These are phyloP conservation scores for Aurantiochytrium sp. DNA, from an alignment of 108 stramenopile species.

Conservation along the genomic window DNA sequence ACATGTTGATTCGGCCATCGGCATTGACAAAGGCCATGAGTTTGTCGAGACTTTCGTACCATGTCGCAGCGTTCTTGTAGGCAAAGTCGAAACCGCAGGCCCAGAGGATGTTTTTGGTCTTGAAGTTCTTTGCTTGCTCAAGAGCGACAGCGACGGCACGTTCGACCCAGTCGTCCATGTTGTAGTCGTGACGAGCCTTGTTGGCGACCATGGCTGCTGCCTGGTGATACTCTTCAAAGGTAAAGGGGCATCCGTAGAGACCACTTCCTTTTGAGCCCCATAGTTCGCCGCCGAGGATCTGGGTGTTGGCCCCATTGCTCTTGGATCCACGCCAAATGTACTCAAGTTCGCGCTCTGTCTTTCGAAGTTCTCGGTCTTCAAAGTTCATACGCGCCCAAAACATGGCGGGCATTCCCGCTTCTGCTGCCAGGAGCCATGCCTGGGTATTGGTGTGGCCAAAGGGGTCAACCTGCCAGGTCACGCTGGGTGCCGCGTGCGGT, in stretches of 20 bases:
- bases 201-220: conserved; percentile 47
- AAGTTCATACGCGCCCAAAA: conserved; percentile 91
- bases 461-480: conserved; percentile 93
- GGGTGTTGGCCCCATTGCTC: conserved; percentile 26
- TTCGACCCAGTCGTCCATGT: conserved; percentile 17
- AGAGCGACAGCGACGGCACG: background rate
- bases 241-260: conserved; percentile 63
- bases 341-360: conserved; percentile 27
- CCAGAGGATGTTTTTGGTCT: conserved; percentile 3
- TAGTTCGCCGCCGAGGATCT: conserved; percentile 73
- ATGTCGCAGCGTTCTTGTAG: conserved; percentile 38
- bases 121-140: background rate
- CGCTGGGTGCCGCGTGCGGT: conserved; percentile 58
- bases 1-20: conserved; percentile 62
- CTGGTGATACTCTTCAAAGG: conserved; percentile 61
- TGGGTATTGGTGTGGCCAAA: conserved; percentile 92
- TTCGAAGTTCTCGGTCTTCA: conserved; percentile 71
- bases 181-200: background rate
- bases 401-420: conserved; percentile 77
- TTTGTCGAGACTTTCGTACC: conserved; percentile 42
- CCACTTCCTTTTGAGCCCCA: conserved; percentile 38
- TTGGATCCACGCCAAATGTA: conserved; percentile 24
- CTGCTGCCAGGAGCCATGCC: conserved; percentile 63
- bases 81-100: conserved; percentile 32
- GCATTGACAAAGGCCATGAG: conserved; percentile 44